Conservation (phyloP, 2,329 filamentous ascomycete genomes). For the Fusarium decemcellulare region DNA sequence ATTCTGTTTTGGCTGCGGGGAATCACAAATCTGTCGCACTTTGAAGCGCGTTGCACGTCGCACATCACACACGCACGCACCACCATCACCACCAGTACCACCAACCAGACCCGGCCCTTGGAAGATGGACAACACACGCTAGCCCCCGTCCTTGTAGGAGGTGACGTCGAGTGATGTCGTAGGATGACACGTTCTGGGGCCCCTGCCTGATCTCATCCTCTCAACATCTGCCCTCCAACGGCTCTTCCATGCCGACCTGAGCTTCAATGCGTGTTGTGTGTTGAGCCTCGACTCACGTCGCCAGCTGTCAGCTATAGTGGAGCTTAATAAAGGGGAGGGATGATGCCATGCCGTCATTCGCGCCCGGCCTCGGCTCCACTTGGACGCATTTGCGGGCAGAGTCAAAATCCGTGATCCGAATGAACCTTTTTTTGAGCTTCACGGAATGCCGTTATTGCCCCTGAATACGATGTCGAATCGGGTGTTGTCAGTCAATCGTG, state of each 20-base stretch:
- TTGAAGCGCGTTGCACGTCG: conserved; percentile 7
- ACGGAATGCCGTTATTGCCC: neutral
- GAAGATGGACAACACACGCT: conserved; percentile 18
- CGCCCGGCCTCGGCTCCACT: conserved; percentile 29
- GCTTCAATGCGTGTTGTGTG: neutral
- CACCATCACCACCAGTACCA: conserved; percentile 5
- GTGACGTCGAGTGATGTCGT: conserved; percentile 26
- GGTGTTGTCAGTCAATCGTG: no score
- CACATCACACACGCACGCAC: conserved; percentile 20
- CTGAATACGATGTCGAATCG: neutral
- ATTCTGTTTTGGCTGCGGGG: neutral
- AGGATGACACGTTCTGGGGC: conserved; percentile 19
- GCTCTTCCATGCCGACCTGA: conserved; percentile 9
- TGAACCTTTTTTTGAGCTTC: neutral
- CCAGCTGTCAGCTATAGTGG: conserved; percentile 16
- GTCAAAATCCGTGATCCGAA: conserved; percentile 3
- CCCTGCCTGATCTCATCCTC: neutral
- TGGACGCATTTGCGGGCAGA: neutral
- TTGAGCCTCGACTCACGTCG: neutral
- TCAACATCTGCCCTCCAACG: neutral
- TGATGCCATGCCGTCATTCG: conserved; percentile 36
- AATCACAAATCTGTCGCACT: conserved; percentile 13
- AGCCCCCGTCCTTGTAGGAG: conserved; percentile 10
- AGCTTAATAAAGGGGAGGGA: conserved; percentile 11
- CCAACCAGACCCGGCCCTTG: neutral